These are phyloP conservation scores for Chytriomyces sp. DNA, from an alignment of 192 early-diverging fungal species.

Conservation along the genomic window DNA sequence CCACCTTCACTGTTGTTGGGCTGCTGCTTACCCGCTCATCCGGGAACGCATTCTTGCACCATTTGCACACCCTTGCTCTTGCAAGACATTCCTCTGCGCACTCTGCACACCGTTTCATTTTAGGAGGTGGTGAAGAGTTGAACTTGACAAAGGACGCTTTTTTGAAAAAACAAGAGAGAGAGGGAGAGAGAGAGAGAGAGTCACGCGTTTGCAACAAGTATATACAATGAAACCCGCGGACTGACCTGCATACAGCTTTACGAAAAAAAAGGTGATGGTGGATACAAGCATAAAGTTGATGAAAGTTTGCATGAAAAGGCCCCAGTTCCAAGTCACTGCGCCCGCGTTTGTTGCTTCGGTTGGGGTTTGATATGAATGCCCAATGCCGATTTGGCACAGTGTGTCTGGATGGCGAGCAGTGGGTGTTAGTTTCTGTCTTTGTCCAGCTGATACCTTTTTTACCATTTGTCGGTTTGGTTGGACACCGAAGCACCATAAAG, in stretches of 20 bases:
- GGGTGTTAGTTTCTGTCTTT: not conserved
- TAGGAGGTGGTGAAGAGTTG: not conserved
- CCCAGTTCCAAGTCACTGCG: constrained; percentile 38
- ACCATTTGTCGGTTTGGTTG: not conserved
- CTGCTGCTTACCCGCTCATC: not conserved
- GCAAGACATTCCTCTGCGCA: not conserved
- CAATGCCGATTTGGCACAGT: not conserved
- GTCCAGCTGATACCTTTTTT: too few relatives aligned
- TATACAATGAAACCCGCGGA: not conserved
- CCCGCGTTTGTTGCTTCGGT: not conserved
- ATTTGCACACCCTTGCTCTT: not conserved
- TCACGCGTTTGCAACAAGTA: not conserved
- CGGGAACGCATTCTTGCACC: not conserved
- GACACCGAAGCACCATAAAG: constrained; percentile 28
- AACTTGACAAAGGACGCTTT: too few relatives aligned
- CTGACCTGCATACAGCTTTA: constrained; percentile 51
- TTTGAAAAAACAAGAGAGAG: too few relatives aligned
- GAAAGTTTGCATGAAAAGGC: constrained; percentile 60
- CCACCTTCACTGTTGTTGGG: too few relatives aligned
- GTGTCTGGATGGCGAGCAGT: not conserved
- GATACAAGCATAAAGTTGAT: constrained; percentile 70
- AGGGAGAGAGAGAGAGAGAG: too few relatives aligned
- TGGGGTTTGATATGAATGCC: not conserved
- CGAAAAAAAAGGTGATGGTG: constrained; percentile 61
- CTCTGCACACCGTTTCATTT: not conserved